phyloP scores from a whole-genome alignment of 345 rosid species.

The Salix arbutifolia region DNA sequence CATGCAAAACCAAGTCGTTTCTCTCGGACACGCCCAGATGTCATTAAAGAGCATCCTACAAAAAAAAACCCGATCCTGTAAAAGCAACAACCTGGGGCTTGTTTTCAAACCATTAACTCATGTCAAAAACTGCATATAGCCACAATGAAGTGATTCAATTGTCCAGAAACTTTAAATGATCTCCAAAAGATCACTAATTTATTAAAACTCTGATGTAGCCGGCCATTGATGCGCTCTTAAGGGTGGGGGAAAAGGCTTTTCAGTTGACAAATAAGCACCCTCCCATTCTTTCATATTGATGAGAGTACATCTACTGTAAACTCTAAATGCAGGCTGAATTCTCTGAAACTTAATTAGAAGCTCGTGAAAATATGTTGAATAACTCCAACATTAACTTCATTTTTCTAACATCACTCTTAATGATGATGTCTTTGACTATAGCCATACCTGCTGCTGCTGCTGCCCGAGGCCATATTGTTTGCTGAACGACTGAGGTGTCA shows the following conservation, averaged over 20 bases:
- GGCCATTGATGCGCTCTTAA: neutral
- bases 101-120: neutral
- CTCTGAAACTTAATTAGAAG: neutral
- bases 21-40: neutral
- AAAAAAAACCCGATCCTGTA: neutral
- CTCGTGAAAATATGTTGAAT: neutral
- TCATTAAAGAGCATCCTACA: neutral
- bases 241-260: neutral
- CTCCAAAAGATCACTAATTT: neutral
- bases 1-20: neutral
- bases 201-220: neutral
- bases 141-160: neutral
- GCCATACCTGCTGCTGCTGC: conserved; percentile 78
- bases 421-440: neutral
- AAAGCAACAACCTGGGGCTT: neutral
- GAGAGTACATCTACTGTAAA: neutral
- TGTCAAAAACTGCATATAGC: neutral
- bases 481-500: conserved; percentile 77
- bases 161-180: neutral
- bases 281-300: neutral
- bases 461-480: conserved; percentile 94
- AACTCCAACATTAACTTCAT: neutral
- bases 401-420: neutral
- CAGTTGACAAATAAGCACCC: neutral
- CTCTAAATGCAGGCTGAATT: neutral